Base-by-base conservation (phyloP, 1,284 basidiomycete genomes). In the Kalmanozyma brasiliensis region DNA sequence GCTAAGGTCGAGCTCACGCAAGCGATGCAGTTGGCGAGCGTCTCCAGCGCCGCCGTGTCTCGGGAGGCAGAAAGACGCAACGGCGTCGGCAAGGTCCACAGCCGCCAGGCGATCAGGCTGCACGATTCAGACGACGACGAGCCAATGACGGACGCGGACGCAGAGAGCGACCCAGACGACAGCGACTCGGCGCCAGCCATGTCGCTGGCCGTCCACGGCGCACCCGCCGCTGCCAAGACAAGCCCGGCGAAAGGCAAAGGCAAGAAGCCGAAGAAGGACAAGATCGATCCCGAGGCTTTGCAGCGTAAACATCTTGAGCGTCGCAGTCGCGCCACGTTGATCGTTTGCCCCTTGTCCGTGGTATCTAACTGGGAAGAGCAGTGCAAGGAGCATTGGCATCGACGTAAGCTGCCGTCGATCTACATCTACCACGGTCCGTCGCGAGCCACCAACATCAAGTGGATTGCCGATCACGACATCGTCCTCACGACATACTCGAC, bases 311-410 rank as follows among this genome's bases (percentile, higher is more conserved):
- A 81, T 34, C 70, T 82, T 29, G 72, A 72, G 45, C 51, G 64
- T 29, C 72, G 89, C 71, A 92, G 91, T 76, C 88, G 93, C 41
- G 96, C 91, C 8, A 98, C 96, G 0, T 84, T 99, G n/a, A 92
- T 99, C 72, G 88, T 99, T 23, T 98, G 96, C 75, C 96, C 96
- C 8, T 86, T 99, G 51, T 95, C 93, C 20, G 97, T 96, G 2
- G 92, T 99, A 1, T 89, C 92, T 42, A 98, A 98, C 79, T 99
- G 96, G 96, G 95, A 98, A 83, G 93, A 96, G 68, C 96, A 99
- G 83, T 91, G 98, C 81, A 88, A 89, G 60, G 94, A 98, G 80
- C 96, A 99, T 83, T 83, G 80, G 79, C 26, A 34, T 1, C 32
- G 52, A 8, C 37, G 47, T 16, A 52, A 63, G 14, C 67, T 45